Percentiles rank a stretch among this genome's conserved stretches.
phyloP scores from a whole-genome alignment of 306 rosid species.

The Trifolium dubium region DNA sequence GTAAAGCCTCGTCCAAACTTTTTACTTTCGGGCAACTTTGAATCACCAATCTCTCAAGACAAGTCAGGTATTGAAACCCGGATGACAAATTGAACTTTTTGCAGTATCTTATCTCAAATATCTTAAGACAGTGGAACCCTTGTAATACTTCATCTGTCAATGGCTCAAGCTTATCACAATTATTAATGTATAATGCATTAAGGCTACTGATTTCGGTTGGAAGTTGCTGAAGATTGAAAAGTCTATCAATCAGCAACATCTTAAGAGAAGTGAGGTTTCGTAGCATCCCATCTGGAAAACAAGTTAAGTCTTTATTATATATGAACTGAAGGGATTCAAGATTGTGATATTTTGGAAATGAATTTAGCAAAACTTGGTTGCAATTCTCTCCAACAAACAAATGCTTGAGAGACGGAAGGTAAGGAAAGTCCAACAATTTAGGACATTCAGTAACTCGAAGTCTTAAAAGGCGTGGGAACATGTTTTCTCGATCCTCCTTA shows the following conservation, averaged over 20 bases:
- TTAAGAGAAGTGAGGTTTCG: background rate
- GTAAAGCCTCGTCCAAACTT: slow-evolving; percentile 27
- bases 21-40: background rate
- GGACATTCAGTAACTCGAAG: background rate
- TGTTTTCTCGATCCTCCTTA: background rate
- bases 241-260: background rate
- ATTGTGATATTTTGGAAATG: background rate
- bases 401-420: background rate
- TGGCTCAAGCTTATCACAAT: background rate
- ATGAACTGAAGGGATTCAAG: background rate
- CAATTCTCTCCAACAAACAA: background rate
- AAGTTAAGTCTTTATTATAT: background rate
- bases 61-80: slow-evolving; percentile 11
- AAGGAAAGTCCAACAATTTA: background rate
- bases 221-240: background rate
- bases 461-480: background rate
- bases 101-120: accelerated
- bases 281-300: background rate
- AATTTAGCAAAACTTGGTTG: background rate
- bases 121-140: slow-evolving; percentile 4
- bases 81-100: background rate
- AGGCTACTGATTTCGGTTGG: background rate
- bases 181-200: background rate
- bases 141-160: background rate
- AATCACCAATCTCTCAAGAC: background rate